Evolutionary conservation across 257 asterid genomes (phyloP).

Genomic region (Solanum paucissectum): DNA sequence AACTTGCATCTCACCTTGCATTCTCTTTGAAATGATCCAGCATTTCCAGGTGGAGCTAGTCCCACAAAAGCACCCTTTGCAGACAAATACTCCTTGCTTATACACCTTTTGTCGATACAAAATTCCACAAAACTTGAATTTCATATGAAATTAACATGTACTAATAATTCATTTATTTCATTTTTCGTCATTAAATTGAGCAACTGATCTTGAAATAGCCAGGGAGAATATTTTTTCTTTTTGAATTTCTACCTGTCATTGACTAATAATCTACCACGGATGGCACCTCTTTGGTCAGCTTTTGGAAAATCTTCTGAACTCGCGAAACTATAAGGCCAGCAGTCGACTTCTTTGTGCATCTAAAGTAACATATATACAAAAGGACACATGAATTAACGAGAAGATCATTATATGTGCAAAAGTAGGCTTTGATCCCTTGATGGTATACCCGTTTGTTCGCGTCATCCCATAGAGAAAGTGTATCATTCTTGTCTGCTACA

Average conservation of each 20-base stretch:
- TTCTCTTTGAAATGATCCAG: constrained; percentile 82
- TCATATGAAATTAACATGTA: background rate
- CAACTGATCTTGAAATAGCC: background rate
- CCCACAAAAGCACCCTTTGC: constrained; percentile 74
- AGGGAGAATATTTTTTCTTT: background rate
- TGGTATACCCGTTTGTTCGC: constrained; percentile 40
- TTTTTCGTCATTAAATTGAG: background rate
- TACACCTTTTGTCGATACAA: constrained; percentile 19
- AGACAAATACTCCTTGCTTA: constrained; percentile 28
- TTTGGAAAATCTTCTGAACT: constrained; percentile 60
- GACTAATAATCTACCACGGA: constrained; percentile 53
- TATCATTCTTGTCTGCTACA: constrained; percentile 7
- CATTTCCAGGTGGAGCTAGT: constrained; percentile 66
- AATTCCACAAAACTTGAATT: background rate
- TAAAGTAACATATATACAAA: background rate
- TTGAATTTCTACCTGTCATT: constrained; percentile 46
- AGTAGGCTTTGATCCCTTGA: background rate
- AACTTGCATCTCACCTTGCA: constrained; percentile 38
- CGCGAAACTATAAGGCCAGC: constrained; percentile 86
- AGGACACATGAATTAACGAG: background rate
- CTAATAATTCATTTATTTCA: background rate
- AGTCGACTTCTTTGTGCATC: constrained; percentile 31
- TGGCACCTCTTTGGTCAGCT: constrained; percentile 51
- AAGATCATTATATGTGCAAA: background rate
- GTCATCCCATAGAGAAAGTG: constrained; percentile 30